phyloP scores from a whole-genome alignment of 768 basidiomycete genomes.

The Filobasidium wieringae region DNA sequence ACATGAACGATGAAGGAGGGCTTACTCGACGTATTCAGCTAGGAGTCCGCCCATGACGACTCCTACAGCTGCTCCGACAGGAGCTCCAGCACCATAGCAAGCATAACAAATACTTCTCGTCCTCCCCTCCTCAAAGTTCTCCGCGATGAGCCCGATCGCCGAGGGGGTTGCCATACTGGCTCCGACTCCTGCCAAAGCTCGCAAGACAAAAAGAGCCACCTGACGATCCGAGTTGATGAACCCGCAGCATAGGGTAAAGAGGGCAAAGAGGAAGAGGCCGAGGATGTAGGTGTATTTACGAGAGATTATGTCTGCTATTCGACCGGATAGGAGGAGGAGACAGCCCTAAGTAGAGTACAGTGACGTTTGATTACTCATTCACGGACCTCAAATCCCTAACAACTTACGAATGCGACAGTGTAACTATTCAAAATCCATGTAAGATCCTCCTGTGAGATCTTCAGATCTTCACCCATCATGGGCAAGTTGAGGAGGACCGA shows the following conservation, averaged over 20 bases:
- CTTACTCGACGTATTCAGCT: constrained; percentile 45
- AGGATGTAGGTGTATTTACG: constrained; percentile 50
- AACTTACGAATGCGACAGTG: constrained; percentile 22
- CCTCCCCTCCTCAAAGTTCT: constrained; percentile 57
- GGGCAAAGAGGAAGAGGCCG: constrained; percentile 48
- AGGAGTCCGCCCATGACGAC: constrained; percentile 59
- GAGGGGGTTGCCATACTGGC: constrained; percentile 64
- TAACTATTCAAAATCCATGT: constrained; percentile 39
- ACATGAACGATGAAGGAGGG: not conserved
- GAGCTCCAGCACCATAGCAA: constrained; percentile 71
- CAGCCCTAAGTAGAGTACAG: constrained; percentile 48
- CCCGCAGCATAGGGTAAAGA: constrained; percentile 54
- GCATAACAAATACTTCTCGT: constrained; percentile 68
- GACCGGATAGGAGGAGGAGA: constrained; percentile 60
- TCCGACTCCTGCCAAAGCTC: constrained; percentile 72
- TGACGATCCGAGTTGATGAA: constrained; percentile 52
- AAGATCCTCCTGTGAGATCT: constrained; percentile 26
- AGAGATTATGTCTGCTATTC: constrained; percentile 52
- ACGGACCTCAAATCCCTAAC: not conserved
- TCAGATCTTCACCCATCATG: constrained; percentile 32
- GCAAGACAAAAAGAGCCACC: constrained; percentile 49
- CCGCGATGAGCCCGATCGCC: constrained; percentile 63
- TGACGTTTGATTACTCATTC: not conserved
- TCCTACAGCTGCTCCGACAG: constrained; percentile 65
- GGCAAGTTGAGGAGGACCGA: constrained; percentile 25